These are phyloP conservation scores for Phaeophleospora eucalypticola DNA, from an alignment of 2,329 filamentous ascomycete genomes.

Conservation along the genomic window DNA sequence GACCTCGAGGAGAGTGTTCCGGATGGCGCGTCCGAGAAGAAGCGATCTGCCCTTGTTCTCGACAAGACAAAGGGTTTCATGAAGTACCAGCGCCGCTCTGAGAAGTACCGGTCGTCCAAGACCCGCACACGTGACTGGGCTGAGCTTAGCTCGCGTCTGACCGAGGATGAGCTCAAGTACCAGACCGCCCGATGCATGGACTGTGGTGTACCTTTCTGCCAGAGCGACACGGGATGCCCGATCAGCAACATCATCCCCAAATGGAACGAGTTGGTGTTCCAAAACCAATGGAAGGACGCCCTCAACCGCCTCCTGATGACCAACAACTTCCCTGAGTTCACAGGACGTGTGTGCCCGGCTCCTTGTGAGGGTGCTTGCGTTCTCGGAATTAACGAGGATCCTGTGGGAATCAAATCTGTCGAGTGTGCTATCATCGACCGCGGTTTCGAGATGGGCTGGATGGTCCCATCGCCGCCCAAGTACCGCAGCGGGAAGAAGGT, in stretches of 20 bases:
- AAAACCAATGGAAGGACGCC: conserved; percentile 82
- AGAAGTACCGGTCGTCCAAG: conserved; percentile 85
- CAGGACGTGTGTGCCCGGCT: conserved; percentile 91
- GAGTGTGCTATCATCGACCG: conserved; percentile 97
- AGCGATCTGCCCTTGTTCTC: conserved; percentile 83
- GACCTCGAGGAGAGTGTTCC: conserved; percentile 91
- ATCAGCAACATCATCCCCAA: conserved; percentile 98
- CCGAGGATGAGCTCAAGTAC: conserved; percentile 93
- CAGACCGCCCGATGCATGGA: conserved; percentile 98
- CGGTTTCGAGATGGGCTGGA: conserved; percentile 97
- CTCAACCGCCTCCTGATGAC: conserved; percentile 90
- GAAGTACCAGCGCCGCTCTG: conserved; percentile 87
- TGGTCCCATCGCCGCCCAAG: conserved; percentile 75
- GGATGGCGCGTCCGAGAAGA: conserved; percentile 81
- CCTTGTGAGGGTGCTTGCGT: conserved; percentile 96
- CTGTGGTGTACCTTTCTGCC: conserved; percentile 96
- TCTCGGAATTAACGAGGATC: conserved; percentile 92
- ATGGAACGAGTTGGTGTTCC: conserved; percentile 71
- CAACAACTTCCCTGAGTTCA: conserved; percentile 98
- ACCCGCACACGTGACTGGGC: conserved; percentile 90
- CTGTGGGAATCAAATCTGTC: conserved; percentile 96
- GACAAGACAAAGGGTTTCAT: conserved; percentile 98
- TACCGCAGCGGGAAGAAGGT: conserved; percentile 82
- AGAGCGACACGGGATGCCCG: conserved; percentile 91
- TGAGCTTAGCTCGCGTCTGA: conserved; percentile 80